phyloP scores from a whole-genome alignment of 306 rosid species.

The Medicago arabica region DNA sequence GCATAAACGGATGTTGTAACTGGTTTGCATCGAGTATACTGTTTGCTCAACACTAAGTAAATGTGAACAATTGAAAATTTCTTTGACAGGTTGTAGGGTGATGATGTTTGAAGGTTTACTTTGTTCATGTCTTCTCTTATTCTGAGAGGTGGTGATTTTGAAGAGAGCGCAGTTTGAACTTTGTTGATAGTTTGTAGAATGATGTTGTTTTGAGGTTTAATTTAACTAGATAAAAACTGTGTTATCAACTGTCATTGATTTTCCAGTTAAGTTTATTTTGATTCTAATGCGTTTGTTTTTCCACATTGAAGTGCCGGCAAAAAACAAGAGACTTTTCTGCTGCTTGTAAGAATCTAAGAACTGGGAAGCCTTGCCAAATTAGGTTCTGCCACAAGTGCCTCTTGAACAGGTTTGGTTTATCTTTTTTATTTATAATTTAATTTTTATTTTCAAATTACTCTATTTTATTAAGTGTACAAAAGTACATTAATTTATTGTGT shows the following conservation, averaged over 20 bases:
- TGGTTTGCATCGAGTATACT: neutral
- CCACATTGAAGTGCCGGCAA: slow-evolving; percentile 68
- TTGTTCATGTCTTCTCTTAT: neutral
- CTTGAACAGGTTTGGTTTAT: slow-evolving; percentile 61
- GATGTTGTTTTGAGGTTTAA: neutral
- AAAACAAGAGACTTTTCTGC: slow-evolving; percentile 63
- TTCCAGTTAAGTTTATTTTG: neutral
- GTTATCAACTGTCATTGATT: neutral
- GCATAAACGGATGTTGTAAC: neutral
- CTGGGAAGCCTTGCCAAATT: slow-evolving; percentile 53
- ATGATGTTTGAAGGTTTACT: neutral
- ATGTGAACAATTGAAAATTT: neutral
- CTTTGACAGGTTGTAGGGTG: too few relatives aligned
- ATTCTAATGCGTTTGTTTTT: slow-evolving; percentile 11
- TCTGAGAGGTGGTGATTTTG: neutral
- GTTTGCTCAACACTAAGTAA: neutral
- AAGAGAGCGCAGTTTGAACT: neutral
- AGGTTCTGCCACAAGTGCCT: slow-evolving; percentile 69
- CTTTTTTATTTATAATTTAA: neutral
- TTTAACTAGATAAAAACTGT: neutral
- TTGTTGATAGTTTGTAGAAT: neutral
- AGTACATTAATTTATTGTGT: neutral
- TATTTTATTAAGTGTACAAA: neutral
- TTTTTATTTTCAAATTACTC: neutral
- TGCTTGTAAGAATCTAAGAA: slow-evolving; percentile 53